Conservation (phyloP, 2,329 filamentous ascomycete genomes). For the Diplodia sapinea region DNA sequence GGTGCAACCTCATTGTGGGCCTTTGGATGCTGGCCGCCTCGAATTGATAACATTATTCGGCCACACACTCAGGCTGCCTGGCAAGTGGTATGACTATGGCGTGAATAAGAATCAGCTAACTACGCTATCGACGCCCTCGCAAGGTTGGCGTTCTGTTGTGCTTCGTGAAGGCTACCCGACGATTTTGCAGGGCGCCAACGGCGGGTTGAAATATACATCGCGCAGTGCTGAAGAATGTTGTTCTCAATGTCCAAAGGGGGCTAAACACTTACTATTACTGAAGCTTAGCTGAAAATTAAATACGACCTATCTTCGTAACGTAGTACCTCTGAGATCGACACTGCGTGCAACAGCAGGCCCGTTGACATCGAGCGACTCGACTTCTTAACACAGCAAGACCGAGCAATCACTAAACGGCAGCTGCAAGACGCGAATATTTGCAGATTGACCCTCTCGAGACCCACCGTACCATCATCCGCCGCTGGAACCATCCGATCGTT, state of each 20-base stretch:
- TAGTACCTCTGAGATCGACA: neutral
- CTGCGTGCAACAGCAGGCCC: neutral
- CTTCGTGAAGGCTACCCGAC: neutral
- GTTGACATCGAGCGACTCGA: neutral
- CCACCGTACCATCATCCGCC: neutral
- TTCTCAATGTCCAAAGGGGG: neutral
- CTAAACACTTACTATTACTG: neutral
- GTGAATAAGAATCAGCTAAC: neutral
- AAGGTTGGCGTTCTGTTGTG: neutral
- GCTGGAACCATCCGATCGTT: neutral
- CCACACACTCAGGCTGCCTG: neutral
- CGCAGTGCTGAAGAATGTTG: neutral
- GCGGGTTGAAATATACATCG: neutral
- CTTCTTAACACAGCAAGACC: neutral
- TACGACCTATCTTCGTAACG: neutral
- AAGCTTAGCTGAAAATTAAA: neutral
- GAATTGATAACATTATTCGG: neutral
- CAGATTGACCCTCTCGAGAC: neutral
- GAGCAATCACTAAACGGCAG: neutral
- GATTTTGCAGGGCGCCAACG: neutral
- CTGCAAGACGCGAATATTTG: neutral
- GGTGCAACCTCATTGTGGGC: neutral
- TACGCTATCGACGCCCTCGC: neutral
- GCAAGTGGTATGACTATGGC: slow-evolving; percentile 5
- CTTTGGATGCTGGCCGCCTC: neutral